Conservation (phyloP, 306 rosid genomes). For the Sophora flavescens region DNA sequence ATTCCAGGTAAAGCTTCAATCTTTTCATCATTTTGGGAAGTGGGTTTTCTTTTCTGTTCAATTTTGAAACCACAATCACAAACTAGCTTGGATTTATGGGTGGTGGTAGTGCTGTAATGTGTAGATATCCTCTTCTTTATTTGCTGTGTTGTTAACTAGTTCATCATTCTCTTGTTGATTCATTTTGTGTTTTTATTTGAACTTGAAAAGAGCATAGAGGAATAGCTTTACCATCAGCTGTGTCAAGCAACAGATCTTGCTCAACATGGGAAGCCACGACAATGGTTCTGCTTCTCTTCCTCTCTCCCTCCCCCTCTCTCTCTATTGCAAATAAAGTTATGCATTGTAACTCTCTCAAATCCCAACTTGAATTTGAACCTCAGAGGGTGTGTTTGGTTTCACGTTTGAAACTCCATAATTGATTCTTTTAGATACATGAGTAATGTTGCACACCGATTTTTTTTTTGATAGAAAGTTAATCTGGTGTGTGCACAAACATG, state of each 20-base stretch:
- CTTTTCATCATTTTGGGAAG: constrained; percentile 28
- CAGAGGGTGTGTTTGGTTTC: too few species aligned
- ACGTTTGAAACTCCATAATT: too few species aligned
- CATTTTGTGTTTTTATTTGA: constrained; percentile 40
- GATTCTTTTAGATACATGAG: too few species aligned
- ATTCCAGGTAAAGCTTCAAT: neutral
- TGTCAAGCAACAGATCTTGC: constrained; percentile 3
- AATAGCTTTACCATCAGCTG: neutral
- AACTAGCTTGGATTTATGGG: neutral
- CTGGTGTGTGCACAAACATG: too few species aligned
- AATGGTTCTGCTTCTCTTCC: constrained; percentile 52
- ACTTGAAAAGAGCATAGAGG: neutral
- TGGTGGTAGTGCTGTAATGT: neutral
- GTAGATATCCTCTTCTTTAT: neutral
- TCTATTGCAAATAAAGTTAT: constrained; percentile 24
- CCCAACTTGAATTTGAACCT: neutral
- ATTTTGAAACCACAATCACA: neutral
- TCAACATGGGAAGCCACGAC: constrained; percentile 68
- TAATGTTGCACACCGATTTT: too few species aligned
- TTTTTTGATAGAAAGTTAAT: too few species aligned
- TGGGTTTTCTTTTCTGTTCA: constrained; percentile 30
- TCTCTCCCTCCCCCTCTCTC: constrained; percentile 37
- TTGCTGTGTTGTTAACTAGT: neutral
- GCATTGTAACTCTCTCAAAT: constrained; percentile 16
- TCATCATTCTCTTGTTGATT: neutral